Base-by-base conservation (phyloP, 2,329 filamentous ascomycete species). In the Trichoderma sp. region DNA sequence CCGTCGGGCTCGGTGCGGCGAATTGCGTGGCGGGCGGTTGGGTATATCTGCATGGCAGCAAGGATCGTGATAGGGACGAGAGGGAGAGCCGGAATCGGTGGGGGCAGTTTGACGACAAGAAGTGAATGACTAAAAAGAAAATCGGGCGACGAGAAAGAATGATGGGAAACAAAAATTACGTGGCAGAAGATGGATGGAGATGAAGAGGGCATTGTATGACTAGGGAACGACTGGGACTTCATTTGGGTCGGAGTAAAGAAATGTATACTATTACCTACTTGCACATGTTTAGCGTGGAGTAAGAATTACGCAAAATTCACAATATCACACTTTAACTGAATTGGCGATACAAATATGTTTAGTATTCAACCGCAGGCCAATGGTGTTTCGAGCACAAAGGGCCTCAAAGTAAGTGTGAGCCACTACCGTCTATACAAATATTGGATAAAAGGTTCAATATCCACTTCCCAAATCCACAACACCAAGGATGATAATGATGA, bases 11-110 rank as follows among this genome's bases (percentile, higher is more conserved):
- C 53, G 89, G 87, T 0, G 75, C 83, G 0, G 83, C 82, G 12
- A 91, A 91, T 78, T 83, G 84, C 27, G 80, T 85, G 3, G 88
- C 88, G 0, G 88, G 87, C 3, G 86, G 86, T 3, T 89, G 86
- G 83, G 87, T 87, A 3, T 91, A 91, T 75, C 83, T 86, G 16
- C 87, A 81, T 12, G 89, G 88, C 0, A 85, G 90, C 77, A 85
- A 88, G 56, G 84, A 86, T 77, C 83, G 79, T 74, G 90, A 91
- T 80, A 86, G 86, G 73, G 81, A 83, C 78, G 86, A 86, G 78
- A 84, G 90, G 75, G 80, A 80, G 75, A 84, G 87, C 67, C 84
- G 88, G 74, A 88, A 90, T 63, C 83, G 88, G 38, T 91, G 89
- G 89, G 87, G 83, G 8, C 74, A 77, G 35, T 76, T 72, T 63